Evolutionary conservation across 2,329 filamentous ascomycete species (phyloP).

Genomic region (Penicillium sp.): DNA sequence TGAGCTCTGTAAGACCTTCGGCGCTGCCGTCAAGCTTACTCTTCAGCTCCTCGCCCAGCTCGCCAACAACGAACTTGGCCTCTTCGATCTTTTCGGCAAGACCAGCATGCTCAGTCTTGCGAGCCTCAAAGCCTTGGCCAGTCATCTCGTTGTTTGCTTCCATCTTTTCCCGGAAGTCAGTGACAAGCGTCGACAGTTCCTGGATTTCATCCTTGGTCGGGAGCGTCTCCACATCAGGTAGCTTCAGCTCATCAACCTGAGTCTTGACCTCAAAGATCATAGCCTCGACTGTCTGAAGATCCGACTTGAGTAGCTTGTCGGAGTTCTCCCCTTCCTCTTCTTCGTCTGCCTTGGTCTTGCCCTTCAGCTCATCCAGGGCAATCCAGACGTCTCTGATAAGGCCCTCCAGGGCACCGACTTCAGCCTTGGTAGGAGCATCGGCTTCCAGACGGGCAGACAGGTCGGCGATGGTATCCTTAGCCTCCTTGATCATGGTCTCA

Average conservation of each 20-base stretch:
- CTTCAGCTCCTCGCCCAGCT: constrained; percentile 72
- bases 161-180: constrained; percentile 61
- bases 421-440: constrained; percentile 68
- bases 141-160: constrained; percentile 67
- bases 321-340: constrained; percentile 37
- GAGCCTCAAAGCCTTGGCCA: constrained; percentile 74
- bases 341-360: constrained; percentile 37
- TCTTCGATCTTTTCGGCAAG: constrained; percentile 74
- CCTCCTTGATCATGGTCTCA: constrained; percentile 67
- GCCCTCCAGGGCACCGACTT: constrained; percentile 70
- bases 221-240: constrained; percentile 65
- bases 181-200: constrained; percentile 65
- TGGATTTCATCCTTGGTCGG: constrained; percentile 72
- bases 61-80: constrained; percentile 70
- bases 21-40: constrained; percentile 71
- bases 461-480: constrained; percentile 66
- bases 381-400: constrained; percentile 73
- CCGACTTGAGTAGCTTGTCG: constrained; percentile 70
- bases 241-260: constrained; percentile 66
- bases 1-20: constrained; percentile 57
- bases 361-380: constrained; percentile 66
- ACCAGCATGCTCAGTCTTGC: constrained; percentile 75
- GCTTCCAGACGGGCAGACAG: constrained; percentile 64
- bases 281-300: constrained; percentile 74
- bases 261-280: constrained; percentile 81